Base-by-base conservation (phyloP, 1,284 basidiomycete species). In the Earliella scabrosa region DNA sequence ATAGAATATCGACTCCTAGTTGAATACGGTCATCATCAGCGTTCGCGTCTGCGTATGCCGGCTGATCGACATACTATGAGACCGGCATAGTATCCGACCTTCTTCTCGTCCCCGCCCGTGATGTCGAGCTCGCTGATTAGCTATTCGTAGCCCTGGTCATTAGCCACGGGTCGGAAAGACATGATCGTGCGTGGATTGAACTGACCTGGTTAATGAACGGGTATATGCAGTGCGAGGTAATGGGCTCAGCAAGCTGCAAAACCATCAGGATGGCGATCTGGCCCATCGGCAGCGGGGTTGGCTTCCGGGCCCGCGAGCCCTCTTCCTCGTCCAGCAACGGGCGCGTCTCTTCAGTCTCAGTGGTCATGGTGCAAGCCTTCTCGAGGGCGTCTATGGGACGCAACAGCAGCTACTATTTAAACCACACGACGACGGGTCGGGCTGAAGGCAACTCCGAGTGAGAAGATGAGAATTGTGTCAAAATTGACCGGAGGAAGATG, bases 51-150 rank as follows among this genome's bases (percentile, higher is more conserved):
- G 35, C 18, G n/a, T 20, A 2, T 34, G 2, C 14, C 4, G 4
- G n/a, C 8, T 27, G 23, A 0, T 27, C 18, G 10, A 65, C 69
- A 49, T 59, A 77, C 85, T 53, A 87, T 80, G 21, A 87, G 49
- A n/a, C 86, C 87, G 41, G 81, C 85, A 63, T 85, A 90, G 64
- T 86, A 88, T 4, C 83, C 86, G 14, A 83, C 78, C 70, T 81
- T 84, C 45, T 73, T 75, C 61, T 78, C 73, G 65, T 86, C 82
- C 16, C 86, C 84, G 16, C 75, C 77, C 2, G 80, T 82, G 29
- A 86, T 77, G 41, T 76, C 77, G 29, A 86, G 73, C 57, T 80
- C 80, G 35, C 77, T 72, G 34, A 88, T 71, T 31, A 87, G 77
- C 83, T 87, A 58, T 6, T n/a, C n/a, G n/a, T n/a, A n/a, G n/a